A percentile compares a stretch with the other conserved stretches of the same genome.
phyloP scores from a whole-genome alignment of 768 basidiomycete species.

The Podaxis sp. region DNA sequence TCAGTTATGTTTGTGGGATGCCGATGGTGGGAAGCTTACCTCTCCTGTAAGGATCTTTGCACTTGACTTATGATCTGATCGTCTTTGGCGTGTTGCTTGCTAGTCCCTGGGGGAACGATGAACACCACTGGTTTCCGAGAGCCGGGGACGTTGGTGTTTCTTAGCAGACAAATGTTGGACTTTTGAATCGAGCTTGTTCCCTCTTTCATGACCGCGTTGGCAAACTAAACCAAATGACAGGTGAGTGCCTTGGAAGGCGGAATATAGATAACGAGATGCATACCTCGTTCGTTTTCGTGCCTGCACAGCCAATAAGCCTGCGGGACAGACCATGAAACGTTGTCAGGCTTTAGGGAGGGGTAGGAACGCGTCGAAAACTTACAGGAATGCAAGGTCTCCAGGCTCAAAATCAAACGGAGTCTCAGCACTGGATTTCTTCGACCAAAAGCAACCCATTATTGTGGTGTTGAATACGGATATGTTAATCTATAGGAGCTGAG shows the following conservation, averaged over 20 bases:
- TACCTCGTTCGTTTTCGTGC: not conserved
- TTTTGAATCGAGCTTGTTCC: not conserved
- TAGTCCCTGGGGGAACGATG: not conserved
- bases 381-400: not conserved
- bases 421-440: no score
- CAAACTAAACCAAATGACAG: not conserved
- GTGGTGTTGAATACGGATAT: no score
- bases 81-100: no score
- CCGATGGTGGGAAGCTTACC: no score
- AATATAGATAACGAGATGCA: not conserved
- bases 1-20: no score
- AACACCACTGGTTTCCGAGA: not conserved
- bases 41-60: no score
- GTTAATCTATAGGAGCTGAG: no score
- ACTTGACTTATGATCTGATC: no score
- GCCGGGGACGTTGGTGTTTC: not conserved
- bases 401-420: not conserved
- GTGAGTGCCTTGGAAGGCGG: not conserved
- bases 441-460: no score
- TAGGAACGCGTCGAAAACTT: not conserved
- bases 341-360: not conserved
- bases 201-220: not conserved
- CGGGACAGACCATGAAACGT: not conserved
- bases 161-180: not conserved
- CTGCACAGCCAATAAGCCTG: not conserved